Conservation (phyloP, 1,139 yeast species). For the Kluyveromyces sp. region DNA sequence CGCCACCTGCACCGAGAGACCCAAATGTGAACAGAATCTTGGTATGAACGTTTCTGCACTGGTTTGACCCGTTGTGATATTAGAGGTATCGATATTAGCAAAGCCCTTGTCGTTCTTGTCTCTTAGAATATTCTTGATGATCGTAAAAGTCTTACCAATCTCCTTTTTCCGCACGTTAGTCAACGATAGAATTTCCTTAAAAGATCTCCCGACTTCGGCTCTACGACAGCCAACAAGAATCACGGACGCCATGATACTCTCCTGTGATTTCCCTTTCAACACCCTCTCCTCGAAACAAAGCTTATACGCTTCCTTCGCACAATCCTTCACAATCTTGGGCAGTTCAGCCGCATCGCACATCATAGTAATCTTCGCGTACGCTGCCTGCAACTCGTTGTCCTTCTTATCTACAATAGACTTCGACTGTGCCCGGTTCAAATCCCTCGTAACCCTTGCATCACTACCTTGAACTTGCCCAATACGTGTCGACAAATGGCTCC, state of each 20-base stretch:
- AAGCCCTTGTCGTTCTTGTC: conserved; percentile 45
- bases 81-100: conserved; percentile 40
- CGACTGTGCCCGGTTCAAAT: conserved; percentile 82
- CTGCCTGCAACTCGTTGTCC: conserved; percentile 81
- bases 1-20: conserved; percentile 74
- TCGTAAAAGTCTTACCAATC: conserved; percentile 79
- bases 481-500: conserved; percentile 87
- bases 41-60: conserved; percentile 92
- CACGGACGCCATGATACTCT: conserved; percentile 94
- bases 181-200: conserved; percentile 91
- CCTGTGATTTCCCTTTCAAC: conserved; percentile 85
- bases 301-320: conserved; percentile 94
- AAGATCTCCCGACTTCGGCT: conserved; percentile 90
- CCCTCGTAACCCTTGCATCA: conserved; percentile 67
- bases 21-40: conserved; percentile 92
- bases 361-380: conserved; percentile 85
- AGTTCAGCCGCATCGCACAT: conserved; percentile 96
- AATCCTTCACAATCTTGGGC: conserved; percentile 93
- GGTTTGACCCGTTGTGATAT: conserved; percentile 78
- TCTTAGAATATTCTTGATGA: conserved; percentile 69
- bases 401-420: conserved; percentile 77
- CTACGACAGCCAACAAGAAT: conserved; percentile 91
- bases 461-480: conserved; percentile 74
- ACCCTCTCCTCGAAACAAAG: conserved; percentile 83
- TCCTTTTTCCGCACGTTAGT: conserved; percentile 92